Percentiles rank a stretch among this genome's conserved stretches.
These are phyloP conservation scores for Pleurotus cornucopiae DNA, from an alignment of 768 basidiomycete genomes.

Conservation along the genomic window DNA sequence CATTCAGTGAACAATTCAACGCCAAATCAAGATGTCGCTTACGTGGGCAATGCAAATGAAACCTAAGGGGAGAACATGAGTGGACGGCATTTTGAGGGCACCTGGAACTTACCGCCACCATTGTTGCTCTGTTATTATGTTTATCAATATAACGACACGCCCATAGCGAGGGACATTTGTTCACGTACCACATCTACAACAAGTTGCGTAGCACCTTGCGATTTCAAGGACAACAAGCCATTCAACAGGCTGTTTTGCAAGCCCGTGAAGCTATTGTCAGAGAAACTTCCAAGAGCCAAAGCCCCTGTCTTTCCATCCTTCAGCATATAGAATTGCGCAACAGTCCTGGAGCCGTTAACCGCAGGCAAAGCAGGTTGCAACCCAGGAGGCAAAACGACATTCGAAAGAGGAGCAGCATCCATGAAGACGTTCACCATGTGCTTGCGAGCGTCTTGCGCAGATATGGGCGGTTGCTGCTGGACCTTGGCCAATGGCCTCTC, in stretches of 20 bases:
- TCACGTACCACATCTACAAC: conserved; percentile 54
- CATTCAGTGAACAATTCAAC: neutral
- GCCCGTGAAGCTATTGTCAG: conserved; percentile 33
- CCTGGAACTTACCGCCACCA: conserved; percentile 33
- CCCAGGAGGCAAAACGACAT: conserved; percentile 38
- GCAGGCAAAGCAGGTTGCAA: conserved; percentile 33
- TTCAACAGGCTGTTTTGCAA: conserved; percentile 40
- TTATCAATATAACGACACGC: too few species aligned
- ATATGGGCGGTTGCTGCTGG: conserved; percentile 35
- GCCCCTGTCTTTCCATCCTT: conserved; percentile 50
- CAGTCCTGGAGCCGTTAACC: conserved; percentile 41
- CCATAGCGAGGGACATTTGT: too few species aligned
- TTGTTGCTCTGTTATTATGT: conserved; percentile 35
- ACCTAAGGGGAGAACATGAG: conserved; percentile 17
- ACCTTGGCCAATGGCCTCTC: conserved; percentile 27
- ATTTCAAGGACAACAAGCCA: conserved; percentile 44
- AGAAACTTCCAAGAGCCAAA: conserved; percentile 56
- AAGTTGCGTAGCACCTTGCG: conserved; percentile 43
- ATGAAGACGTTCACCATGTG: conserved; percentile 46
- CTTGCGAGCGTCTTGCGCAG: conserved; percentile 23
- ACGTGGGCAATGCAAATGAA: conserved; percentile 61
- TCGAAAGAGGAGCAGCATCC: conserved; percentile 38
- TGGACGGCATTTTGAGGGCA: neutral
- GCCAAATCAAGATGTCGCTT: conserved; percentile 1
- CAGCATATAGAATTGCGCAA: conserved; percentile 53